Percentiles rank a stretch among this genome's conserved stretches.
Conservation (phyloP, 768 basidiomycete genomes). For the Tylopilus sp. region DNA sequence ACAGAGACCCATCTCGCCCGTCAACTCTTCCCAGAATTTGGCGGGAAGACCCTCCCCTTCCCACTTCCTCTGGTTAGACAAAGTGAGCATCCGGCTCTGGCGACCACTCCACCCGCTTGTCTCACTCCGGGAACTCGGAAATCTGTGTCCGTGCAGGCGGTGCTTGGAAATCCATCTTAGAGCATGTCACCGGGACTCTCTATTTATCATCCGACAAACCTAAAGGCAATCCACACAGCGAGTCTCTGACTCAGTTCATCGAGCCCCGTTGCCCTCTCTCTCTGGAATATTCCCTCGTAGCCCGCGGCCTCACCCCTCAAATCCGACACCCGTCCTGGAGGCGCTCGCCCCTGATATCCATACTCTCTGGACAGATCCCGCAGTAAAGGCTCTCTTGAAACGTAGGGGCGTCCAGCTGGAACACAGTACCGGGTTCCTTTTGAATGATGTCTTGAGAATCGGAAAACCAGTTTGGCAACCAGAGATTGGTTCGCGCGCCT, state of each 20-base stretch:
- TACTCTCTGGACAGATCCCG: constrained; percentile 56
- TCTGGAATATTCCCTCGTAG: constrained; percentile 2
- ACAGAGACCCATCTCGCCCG: too few relatives aligned
- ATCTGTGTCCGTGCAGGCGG: constrained; percentile 52
- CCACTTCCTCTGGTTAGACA: too few relatives aligned
- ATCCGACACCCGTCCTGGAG: constrained; percentile 49
- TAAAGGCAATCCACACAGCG: constrained; percentile 2
- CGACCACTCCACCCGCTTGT: too few relatives aligned
- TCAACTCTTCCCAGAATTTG: too few relatives aligned
- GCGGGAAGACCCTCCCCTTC: too few relatives aligned
- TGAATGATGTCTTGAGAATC: constrained; percentile 66
- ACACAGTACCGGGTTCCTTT: constrained; percentile 68
- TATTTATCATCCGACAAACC: neutral
- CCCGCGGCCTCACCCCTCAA: constrained; percentile 25
- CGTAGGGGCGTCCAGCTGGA: constrained; percentile 52
- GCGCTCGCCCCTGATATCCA: constrained; percentile 60
- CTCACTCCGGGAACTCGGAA: constrained; percentile 23
- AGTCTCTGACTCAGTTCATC: constrained; percentile 6
- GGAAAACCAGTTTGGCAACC: constrained; percentile 54
- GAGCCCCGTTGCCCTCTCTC: neutral
- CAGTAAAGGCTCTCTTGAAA: constrained; percentile 49
- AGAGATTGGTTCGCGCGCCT: constrained; percentile 45
- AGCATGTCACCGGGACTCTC: constrained; percentile 11
- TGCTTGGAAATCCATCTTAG: constrained; percentile 54
- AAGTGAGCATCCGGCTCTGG: too few relatives aligned